Evolutionary conservation across 768 basidiomycete species (phyloP), one percentile per base, ranked within the genome.

Genomic region (Daedaleopsis nitida): DNA sequence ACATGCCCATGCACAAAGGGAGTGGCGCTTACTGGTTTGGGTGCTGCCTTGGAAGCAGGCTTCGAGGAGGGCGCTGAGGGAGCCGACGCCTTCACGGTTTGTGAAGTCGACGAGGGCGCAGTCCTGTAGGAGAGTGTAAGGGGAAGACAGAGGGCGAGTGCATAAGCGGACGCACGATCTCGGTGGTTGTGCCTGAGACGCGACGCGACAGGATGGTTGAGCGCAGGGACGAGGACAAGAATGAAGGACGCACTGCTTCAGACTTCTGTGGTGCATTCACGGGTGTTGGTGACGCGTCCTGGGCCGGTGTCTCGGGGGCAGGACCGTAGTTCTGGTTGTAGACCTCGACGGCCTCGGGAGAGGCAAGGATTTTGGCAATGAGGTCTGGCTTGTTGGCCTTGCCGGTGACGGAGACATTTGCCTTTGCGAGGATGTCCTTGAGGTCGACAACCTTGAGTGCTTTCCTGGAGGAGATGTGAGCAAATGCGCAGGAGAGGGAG

Each of bases 361-460:
- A 82, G 32, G 83, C 82, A 49, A 83, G 72, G 58, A 91, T 86
- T 65, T 81, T 83, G 34, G 84, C 71, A 65, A 90, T 81, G 69
- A 92, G 85, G 66, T 89, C 89, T 0, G 75, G 69, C 73, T 91
- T 92, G 69, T 82, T 88, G 7, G 83, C 79, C 69, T 86, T 86
- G 67, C 81, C 74, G 0, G 84, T 81, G 37, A 78, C 71, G 5
- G 81, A 50, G 57, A 84, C 75, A 38, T 69, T 60, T 21, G 87
- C 88, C 49, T 77, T 78, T 55, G 77, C 45, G 69, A 90, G 83
- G 62, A 90, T 82, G 58, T 83, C 79, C 68, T 77, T 85, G 72
- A 91, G 84, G 65, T 91, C 88, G 38, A 81, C 80, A 70, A 89
- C 89, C 73, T 88, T 89, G 77, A 91, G 84, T 0, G 85, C 74